Percentiles rank a stretch among this genome's conserved stretches.
Conservation (phyloP, 148 eudicot genomes). For the Vaccinium vitisidaea region DNA sequence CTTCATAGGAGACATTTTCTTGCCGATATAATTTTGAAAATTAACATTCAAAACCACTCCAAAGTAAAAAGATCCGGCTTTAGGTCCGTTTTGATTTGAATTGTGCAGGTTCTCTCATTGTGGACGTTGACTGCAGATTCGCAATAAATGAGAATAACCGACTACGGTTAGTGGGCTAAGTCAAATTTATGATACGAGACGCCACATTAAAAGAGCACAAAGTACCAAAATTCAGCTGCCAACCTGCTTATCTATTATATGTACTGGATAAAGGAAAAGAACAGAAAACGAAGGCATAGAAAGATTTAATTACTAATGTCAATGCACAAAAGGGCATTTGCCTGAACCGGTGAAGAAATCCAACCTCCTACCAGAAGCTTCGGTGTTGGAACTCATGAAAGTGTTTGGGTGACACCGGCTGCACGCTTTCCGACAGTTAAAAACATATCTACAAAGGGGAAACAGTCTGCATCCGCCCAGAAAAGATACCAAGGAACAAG, state of each 20-base stretch:
- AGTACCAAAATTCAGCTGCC: slow-evolving; percentile 33
- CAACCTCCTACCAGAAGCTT: slow-evolving; percentile 35
- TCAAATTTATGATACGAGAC: neutral
- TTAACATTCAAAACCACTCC: neutral
- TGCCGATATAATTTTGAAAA: neutral
- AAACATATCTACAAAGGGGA: slow-evolving; percentile 40
- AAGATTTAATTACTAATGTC: slow-evolving; percentile 21
- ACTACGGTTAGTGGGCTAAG: neutral
- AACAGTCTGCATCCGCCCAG: slow-evolving; percentile 25
- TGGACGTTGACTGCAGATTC: neutral
- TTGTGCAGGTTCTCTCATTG: neutral
- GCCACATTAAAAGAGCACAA: slow-evolving; percentile 6
- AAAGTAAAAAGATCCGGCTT: neutral
- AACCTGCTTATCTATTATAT: slow-evolving; percentile 19
- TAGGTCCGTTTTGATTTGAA: neutral
- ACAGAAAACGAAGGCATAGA: slow-evolving; percentile 16
- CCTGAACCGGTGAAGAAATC: slow-evolving; percentile 37
- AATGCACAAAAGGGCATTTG: slow-evolving; percentile 37
- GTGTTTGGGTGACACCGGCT: slow-evolving; percentile 24
- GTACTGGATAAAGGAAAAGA: slow-evolving; percentile 24
- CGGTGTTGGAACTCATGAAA: slow-evolving; percentile 20
- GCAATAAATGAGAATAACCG: neutral
- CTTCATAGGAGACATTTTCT: neutral
- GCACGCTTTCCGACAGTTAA: slow-evolving; percentile 26
- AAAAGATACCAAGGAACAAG: neutral